phyloP scores from a whole-genome alignment of 2,329 filamentous ascomycete genomes.

The Colletotrichum coccodes region DNA sequence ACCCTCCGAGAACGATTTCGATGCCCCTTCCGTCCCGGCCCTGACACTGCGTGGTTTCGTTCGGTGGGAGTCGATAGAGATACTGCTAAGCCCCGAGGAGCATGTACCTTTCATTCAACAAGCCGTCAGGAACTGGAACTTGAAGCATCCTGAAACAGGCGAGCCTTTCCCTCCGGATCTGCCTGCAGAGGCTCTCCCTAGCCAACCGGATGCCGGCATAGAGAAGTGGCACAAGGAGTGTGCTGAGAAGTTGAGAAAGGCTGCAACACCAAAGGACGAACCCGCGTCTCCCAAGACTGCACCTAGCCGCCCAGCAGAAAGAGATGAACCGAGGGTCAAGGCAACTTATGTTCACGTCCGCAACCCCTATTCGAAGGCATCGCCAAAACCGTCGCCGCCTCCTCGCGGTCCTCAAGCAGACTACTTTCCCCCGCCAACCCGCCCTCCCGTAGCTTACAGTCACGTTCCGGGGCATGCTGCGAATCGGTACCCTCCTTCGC shows the following conservation, averaged over 20 bases:
- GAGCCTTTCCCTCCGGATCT: constrained; percentile 71
- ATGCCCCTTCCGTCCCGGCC: constrained; percentile 81
- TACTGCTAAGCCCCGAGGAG: constrained; percentile 87
- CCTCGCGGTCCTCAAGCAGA: constrained; percentile 40
- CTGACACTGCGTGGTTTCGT: constrained; percentile 87
- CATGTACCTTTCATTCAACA: constrained; percentile 86
- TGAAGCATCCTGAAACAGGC: constrained; percentile 80
- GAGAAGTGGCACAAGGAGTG: constrained; percentile 87
- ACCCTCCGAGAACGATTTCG: constrained; percentile 75
- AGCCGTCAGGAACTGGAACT: constrained; percentile 80
- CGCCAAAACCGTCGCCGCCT: constrained; percentile 34
- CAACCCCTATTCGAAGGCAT: constrained; percentile 40
- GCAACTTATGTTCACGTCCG: constrained; percentile 48
- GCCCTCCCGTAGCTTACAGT: constrained; percentile 48
- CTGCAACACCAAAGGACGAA: constrained; percentile 57
- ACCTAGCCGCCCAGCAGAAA: constrained; percentile 41
- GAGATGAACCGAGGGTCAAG: constrained; percentile 47
- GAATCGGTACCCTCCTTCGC: constrained; percentile 45
- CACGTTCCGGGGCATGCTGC: constrained; percentile 55
- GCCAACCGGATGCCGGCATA: constrained; percentile 80
- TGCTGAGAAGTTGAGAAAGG: constrained; percentile 73
- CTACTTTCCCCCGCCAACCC: constrained; percentile 42
- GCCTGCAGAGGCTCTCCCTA: constrained; percentile 73
- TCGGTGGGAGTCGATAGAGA: constrained; percentile 92
- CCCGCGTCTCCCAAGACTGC: constrained; percentile 39